Base-by-base conservation (phyloP, 1,284 basidiomycete species). In the Puccinia polysora region DNA sequence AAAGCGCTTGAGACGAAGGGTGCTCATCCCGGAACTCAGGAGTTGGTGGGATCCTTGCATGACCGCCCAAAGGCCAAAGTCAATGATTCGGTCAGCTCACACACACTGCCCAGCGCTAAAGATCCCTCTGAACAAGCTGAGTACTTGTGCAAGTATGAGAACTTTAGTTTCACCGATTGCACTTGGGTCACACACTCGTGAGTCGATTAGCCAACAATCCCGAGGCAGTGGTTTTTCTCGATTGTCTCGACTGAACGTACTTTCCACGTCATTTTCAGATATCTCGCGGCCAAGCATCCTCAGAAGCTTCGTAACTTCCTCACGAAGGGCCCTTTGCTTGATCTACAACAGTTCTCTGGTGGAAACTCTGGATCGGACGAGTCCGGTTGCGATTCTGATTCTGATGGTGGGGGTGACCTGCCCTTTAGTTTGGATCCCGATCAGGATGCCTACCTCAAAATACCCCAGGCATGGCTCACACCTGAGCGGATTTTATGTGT, bases 101-200 rank as follows among this genome's bases (percentile, higher is more conserved):
- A 38, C 80, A 78, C 80, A 12, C 74, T 77, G 20, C 70, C 70
- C 18, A 56, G 58, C 20, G 81, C 81, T 68, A 82, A 85, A 74
- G 76, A 81, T 23, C 83, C 85, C 0, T 81, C 86, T 76, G 83
- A 83, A 79, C 90, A 86, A 78, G 80, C 82, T 34, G 90, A 94
- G 80, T 95, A 96, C 77, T 85, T 96, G 8, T 86, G 95, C 73
- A 96, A 96, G 79, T 96, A 90, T 89, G 80, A 81, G 4, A 85
- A 84, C 73, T 81, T 89, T 73, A 88, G 90, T 74, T 93, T 89
- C 80, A 82, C 88, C 63, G 86, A 90, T 71, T 73, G 70, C 23
- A 56, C 62, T 15, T 73, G 70, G 70, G 53, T 82, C 85, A 72
- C 53, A 82, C 70, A 64, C 50, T 65, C 63, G 64, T 73, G 32